Evolutionary conservation across 2,329 filamentous ascomycete genomes (phyloP).

Genomic region (Colletotrichum tabaci): DNA sequence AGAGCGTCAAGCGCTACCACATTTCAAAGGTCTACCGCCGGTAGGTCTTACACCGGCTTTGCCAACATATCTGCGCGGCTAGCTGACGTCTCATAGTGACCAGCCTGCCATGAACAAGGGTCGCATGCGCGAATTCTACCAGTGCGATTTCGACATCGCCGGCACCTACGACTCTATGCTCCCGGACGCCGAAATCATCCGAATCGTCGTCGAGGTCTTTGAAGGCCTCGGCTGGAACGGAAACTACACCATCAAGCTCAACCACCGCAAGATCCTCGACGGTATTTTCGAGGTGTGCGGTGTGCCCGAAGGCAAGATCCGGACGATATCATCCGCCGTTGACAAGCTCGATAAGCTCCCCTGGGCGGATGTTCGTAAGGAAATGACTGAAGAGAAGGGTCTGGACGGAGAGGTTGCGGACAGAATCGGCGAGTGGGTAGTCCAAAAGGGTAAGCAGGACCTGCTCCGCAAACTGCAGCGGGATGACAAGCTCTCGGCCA

Average conservation of each 20-base stretch:
- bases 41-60: constrained; percentile 7
- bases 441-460: constrained; percentile 81
- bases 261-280: constrained; percentile 94
- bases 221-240: constrained; percentile 82
- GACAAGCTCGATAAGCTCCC: constrained; percentile 96
- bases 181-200: constrained; percentile 90
- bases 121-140: constrained; percentile 95
- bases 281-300: constrained; percentile 93
- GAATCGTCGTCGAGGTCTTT: constrained; percentile 89
- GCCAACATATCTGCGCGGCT: not conserved
- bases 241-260: constrained; percentile 89
- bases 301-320: constrained; percentile 88
- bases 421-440: constrained; percentile 88
- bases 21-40: constrained; percentile 84
- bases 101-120: constrained; percentile 91
- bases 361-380: constrained; percentile 90
- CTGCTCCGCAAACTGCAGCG: constrained; percentile 79
- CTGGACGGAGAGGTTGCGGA: constrained; percentile 84
- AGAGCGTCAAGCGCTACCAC: constrained; percentile 93
- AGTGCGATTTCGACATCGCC: constrained; percentile 97
- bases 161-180: constrained; percentile 91
- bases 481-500: constrained; percentile 78
- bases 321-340: constrained; percentile 91
- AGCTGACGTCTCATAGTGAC: constrained; percentile 66
- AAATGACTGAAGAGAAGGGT: constrained; percentile 95